Percentiles rank a stretch among this genome's conserved stretches.
These are phyloP conservation scores for Pseudocercospora vitis DNA, from an alignment of 2,329 filamentous ascomycete species.

Conservation along the genomic window DNA sequence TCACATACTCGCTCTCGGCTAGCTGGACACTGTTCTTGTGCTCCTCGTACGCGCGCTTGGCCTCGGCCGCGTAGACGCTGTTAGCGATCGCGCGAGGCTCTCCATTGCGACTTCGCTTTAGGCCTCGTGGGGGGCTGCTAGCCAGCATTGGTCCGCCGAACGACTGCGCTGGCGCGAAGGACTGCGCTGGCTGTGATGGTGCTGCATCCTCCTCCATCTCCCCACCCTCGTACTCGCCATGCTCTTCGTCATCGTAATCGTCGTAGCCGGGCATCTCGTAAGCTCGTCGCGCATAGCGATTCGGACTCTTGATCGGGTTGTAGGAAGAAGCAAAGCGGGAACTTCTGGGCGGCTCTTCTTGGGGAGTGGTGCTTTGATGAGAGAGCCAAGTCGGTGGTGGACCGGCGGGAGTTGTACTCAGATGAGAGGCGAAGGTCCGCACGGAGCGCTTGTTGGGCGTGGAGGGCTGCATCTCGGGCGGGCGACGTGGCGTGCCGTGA, in stretches of 20 bases:
- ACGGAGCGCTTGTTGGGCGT: slow-evolving; percentile 33
- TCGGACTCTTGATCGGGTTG: slow-evolving; percentile 27
- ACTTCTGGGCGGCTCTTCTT: slow-evolving; percentile 33
- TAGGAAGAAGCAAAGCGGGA: slow-evolving; percentile 38
- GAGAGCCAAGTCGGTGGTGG: slow-evolving; percentile 34
- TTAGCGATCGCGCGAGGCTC: slow-evolving; percentile 46
- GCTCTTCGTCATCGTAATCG: slow-evolving; percentile 35
- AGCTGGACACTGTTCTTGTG: slow-evolving; percentile 55
- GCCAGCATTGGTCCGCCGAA: slow-evolving; percentile 7
- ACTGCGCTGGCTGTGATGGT: slow-evolving; percentile 13
- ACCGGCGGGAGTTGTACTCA: slow-evolving; percentile 39
- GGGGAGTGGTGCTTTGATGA: slow-evolving; percentile 40
- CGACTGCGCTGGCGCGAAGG: slow-evolving; percentile 25
- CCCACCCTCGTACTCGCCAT: slow-evolving; percentile 27
- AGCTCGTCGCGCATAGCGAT: slow-evolving; percentile 33
- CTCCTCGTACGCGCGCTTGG: slow-evolving; percentile 65
- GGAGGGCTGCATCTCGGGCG: slow-evolving; percentile 30
- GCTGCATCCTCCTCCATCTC: slow-evolving; percentile 30
- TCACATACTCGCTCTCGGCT: slow-evolving; percentile 67
- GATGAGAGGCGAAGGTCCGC: slow-evolving; percentile 31
- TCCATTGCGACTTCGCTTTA: slow-evolving; percentile 45
- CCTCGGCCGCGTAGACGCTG: slow-evolving; percentile 68
- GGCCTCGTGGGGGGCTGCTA: slow-evolving; percentile 30
- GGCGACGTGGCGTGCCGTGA: slow-evolving; percentile 25
- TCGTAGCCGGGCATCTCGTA: slow-evolving; percentile 39